A percentile compares a stretch with the other conserved stretches of the same genome.
Conservation (phyloP, 31 red algal genomes). For the Endocladia muricata region DNA sequence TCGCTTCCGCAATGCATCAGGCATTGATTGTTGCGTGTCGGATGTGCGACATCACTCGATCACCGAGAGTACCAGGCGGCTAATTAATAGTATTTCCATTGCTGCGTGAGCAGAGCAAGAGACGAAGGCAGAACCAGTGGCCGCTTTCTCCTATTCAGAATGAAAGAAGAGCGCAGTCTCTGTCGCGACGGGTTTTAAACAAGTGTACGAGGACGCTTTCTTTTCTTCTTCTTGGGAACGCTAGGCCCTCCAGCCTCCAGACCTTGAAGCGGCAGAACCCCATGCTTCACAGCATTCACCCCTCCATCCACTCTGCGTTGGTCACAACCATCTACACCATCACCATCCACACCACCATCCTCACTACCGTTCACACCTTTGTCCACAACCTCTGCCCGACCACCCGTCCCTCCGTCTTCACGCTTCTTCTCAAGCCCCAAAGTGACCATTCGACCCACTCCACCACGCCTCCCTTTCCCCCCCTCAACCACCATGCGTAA, state of each 20-base stretch:
- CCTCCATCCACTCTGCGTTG: too few species aligned
- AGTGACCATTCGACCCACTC: neutral
- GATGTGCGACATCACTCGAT: neutral
- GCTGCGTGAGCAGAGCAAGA: neutral
- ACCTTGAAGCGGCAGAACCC: too few species aligned
- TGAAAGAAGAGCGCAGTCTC: neutral
- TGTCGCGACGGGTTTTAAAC: neutral
- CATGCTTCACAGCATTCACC: too few species aligned
- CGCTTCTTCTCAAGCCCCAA: neutral
- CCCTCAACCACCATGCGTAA: neutral
- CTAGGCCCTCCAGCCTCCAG: neutral
- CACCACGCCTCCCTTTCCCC: neutral
- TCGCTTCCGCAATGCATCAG: slow-evolving; percentile 36
- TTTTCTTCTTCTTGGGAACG: neutral
- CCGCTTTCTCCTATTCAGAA: neutral
- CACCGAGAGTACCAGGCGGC: neutral
- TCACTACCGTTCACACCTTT: neutral
- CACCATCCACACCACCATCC: neutral
- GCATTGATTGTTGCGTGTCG: slow-evolving; percentile 12
- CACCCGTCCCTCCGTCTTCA: neutral
- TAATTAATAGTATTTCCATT: neutral
- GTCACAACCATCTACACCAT: neutral
- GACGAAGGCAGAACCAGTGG: neutral
- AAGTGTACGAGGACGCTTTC: neutral
- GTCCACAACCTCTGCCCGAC: neutral